These are phyloP conservation scores for Suhomyces vadensis DNA, from an alignment of 805 yeast species.

Conservation along the genomic window DNA sequence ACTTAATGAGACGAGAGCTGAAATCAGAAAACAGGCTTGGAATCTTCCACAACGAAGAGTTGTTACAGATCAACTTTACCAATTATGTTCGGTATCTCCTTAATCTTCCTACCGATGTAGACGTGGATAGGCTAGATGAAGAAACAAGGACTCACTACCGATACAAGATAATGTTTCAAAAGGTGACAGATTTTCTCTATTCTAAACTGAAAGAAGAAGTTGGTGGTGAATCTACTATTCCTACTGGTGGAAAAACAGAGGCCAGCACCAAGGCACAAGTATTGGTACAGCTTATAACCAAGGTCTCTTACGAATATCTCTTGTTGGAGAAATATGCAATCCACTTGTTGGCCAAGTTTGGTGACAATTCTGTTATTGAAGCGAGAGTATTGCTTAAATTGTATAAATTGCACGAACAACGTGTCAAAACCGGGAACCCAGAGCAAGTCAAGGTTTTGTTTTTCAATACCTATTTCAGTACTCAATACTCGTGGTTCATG, in stretches of 20 bases:
- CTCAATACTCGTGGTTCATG: conserved; percentile 40
- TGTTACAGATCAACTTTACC: conserved; percentile 39
- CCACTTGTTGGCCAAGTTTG: conserved; percentile 36
- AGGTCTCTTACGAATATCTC: conserved; percentile 39
- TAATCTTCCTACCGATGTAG: conserved; percentile 26
- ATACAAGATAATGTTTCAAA: conserved; percentile 27
- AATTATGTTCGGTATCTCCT: conserved; percentile 38
- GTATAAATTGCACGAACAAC: conserved; percentile 23
- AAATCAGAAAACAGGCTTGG: conserved; percentile 4
- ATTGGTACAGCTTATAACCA: conserved; percentile 33
- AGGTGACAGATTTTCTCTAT: conserved; percentile 28
- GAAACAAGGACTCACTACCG: conserved; percentile 28
- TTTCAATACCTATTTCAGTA: conserved; percentile 34
- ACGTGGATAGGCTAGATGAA: conserved; percentile 19
- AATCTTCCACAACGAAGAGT: conserved; percentile 30
- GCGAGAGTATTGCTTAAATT: conserved; percentile 22
- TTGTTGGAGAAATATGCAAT: conserved; percentile 41
- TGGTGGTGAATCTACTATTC: conserved; percentile 16
- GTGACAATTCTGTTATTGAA: conserved; percentile 34
- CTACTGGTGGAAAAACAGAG: neutral
- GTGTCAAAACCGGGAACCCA: conserved; percentile 14
- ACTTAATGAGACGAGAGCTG: conserved; percentile 20
- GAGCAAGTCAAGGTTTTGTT: conserved; percentile 34
- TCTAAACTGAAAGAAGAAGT: conserved; percentile 29
- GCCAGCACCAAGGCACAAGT: neutral